Evolutionary conservation across 768 basidiomycete genomes (phyloP), one percentile per base, ranked within the genome.

Genomic region (Mycena sanguinolenta): DNA sequence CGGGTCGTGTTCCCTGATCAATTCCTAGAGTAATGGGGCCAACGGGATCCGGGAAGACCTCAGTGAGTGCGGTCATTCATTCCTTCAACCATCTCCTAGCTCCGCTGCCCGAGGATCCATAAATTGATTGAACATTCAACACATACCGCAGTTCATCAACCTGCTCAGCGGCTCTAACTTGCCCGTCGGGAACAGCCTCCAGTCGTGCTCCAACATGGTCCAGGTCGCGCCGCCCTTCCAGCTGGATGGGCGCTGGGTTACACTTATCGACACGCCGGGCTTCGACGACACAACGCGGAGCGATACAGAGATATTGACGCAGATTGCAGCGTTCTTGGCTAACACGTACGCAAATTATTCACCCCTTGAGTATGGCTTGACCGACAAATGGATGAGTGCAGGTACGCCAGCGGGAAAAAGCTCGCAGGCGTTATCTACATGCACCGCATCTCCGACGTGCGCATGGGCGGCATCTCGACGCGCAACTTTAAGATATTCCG

Each of bases 191-290:
- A 76, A 74, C 6, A 82, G 82, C 7, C 78, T 89, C 28, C 79
- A 84, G 62, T 90, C 89, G 21, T 89, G 87, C 70, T 90, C 89
- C 0, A 79, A 76, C 54, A 79, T 79, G 12, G 84, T 90, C 1
- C 81, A 85, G 60, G 77, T 82, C 4, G 79, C 85, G 0, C 69
- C 80, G 16, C 78, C 85, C 0, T 87, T 89, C 46, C 28, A 17
- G 14, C 38, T 67, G 16, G 50, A 54, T 46, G 86, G 82, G 3
- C 77, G 77, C 13, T 73, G 65, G 19, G 80, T 90, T 10, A 84
- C 79, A 0, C 75, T 91, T 21, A 84, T 91, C 54, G 90, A 90
- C 71, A 90, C 89, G 0, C 89, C 89, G 0, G 89, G 89, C 7
- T 90, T 90, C 65, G 89, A 89, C 69, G 88, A 90, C 73, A 86